Base-by-base conservation (phyloP, 805 yeast species). In the Teunomyces barrocoloradensis region DNA sequence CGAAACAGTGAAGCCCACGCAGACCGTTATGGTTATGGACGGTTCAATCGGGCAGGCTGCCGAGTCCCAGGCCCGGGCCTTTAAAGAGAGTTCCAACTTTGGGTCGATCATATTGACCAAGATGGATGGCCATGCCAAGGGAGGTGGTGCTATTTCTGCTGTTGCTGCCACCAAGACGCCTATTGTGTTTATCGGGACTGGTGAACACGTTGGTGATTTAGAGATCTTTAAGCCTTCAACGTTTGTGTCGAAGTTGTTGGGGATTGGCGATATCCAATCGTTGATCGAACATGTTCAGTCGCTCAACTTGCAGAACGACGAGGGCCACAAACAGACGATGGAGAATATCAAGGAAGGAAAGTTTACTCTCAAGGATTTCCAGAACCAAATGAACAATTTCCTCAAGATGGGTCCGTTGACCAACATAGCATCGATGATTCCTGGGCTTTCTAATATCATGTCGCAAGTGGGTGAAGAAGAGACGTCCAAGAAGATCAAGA, bases 41-140 rank as follows among this genome's bases (percentile, higher is more conserved):
- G 98, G 97, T 0, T 84, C 97, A 1, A 92, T 92, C 54, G 99
- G 99, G 63, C 99, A 92, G 71, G 97, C 98, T 10, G 99, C 99
- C 2, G 97, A 92, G 73, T 79, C 86, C 6, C 99, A 92, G 69
- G 89, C 96, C 4, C 80, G 79, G 60, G 99, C 99, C 0, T 92
- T 92, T 73, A 94, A 92, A 67, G 96, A 91, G 44, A 81, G 91
- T 28, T 77, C 97, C 4, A 84, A 92, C 62, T 94, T 94, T 61
- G 99, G 99, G 58, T 90, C 97, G 21, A 92, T 92, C 53, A 86
- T 92, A 50, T 77, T 92, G 62, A 92, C 99, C 18, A 92, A 92
- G 66, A 84, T 92, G 95, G 99, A 92, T 69, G 98, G 98, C 44
- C 97, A 94, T 61, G 99, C 98, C 33, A 92, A 87, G 70, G 99